These are phyloP conservation scores for Rugosomyces carneus DNA, from an alignment of 1,284 basidiomycete species.

Conservation along the genomic window DNA sequence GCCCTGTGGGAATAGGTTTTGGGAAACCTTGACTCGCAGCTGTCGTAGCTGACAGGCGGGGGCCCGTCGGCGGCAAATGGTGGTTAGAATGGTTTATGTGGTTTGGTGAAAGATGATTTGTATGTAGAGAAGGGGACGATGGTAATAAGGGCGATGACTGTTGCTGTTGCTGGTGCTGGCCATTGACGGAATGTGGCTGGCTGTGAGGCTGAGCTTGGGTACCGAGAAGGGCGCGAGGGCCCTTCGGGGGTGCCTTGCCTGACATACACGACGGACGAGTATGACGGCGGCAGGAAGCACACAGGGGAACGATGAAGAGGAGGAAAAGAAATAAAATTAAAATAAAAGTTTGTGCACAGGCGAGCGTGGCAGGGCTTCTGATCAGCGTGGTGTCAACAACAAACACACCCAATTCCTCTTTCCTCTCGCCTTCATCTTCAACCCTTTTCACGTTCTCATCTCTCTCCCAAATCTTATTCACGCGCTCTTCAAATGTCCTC, in stretches of 20 bases:
- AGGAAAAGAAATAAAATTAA: not conserved
- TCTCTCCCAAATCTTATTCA: too few relatives aligned
- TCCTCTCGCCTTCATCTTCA: not conserved
- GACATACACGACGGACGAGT: conserved; percentile 42
- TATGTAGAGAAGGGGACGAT: not conserved
- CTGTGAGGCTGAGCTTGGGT: conserved; percentile 19
- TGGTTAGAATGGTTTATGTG: conserved; percentile 2
- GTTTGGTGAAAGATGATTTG: not conserved
- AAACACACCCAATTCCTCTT: conserved; percentile 1
- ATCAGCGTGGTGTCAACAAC: conserved; percentile 3
- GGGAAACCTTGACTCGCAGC: conserved; percentile 11
- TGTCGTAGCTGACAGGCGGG: conserved; percentile 20
- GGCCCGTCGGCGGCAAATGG: conserved; percentile 16
- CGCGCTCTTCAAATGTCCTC: too few relatives aligned
- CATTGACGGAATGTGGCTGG: not conserved
- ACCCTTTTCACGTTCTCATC: not conserved
- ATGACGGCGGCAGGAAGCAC: not conserved
- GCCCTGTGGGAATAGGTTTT: conserved; percentile 50
- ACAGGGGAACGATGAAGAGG: not conserved
- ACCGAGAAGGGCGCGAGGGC: conserved; percentile 59
- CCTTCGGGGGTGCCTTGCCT: conserved; percentile 68
- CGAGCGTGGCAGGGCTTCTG: conserved; percentile 2
- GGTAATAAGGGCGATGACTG: not conserved
- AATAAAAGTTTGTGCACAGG: not conserved
- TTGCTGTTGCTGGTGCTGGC: conserved; percentile 9